Base-by-base conservation (phyloP, 1,284 basidiomycete species). In the Leccinum brunneo-olivaceum region DNA sequence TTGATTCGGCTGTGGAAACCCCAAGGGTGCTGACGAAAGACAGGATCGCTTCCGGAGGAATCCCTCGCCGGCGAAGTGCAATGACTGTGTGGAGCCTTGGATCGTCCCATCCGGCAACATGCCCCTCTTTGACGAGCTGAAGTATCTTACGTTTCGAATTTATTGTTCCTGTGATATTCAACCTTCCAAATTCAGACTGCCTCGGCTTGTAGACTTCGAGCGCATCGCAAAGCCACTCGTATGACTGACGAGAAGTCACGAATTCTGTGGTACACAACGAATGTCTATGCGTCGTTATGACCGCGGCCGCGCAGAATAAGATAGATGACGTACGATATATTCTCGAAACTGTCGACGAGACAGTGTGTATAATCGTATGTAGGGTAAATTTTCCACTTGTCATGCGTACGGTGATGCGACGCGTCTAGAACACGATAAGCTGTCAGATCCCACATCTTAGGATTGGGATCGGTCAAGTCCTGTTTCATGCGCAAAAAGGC, bases 321-420 rank as follows among this genome's bases (percentile, higher is more conserved):
- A 35, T 39, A 19, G 50, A 41, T 15, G 15, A 77, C 91, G 61
- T 57, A 94, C 92, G 93, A 92, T 58, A 99, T 98, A 66, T 98
- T 97, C 66, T 99, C 96, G 60, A 99, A 89, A 58, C 92, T 96
- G 80, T 99, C 96, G 50, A 92, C 91, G 45, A 99, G 70, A 68
- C 96, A 98, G 72, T 99, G 96, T 0, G 96, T 98, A 63, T 96
- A 98, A 65, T 99, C 96, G 65, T 99, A 99, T 5, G 95, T 98
- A 3, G 95, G 92, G 64, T 96, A 96, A 54, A 91, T 85, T 58
- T 74, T 90, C 96, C 96, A 99, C 56, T 86, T 88, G 63, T 85
- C 81, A 20, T 83, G 84, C 0, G 96, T 98, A 23, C 96, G 82
- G 63, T 98, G 95, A 66, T 99, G 96, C 30, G 89, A 80, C 6